Conservation (phyloP, 2,329 filamentous ascomycete genomes). For the Microascus cirrosus region DNA sequence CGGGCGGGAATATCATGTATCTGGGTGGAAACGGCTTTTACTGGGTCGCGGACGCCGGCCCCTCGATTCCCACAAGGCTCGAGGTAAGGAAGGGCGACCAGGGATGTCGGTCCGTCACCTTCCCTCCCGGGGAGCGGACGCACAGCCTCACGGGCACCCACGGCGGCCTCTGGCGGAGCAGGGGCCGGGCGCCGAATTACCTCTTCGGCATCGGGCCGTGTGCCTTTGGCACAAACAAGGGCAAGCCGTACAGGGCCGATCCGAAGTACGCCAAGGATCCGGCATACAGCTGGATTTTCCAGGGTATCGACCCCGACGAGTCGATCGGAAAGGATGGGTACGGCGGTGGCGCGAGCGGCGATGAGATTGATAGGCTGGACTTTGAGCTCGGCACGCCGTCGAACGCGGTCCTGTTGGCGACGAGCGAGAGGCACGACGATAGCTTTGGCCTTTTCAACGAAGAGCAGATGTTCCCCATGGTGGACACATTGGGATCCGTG, state of each 20-base stretch:
- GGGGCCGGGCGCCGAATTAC: constrained; percentile 16
- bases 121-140: constrained; percentile 17
- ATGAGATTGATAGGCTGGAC: constrained; percentile 23
- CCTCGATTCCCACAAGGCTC: constrained; percentile 15
- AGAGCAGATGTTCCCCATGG: constrained; percentile 13
- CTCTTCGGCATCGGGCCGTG: constrained; percentile 18
- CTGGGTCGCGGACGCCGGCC: constrained; percentile 14
- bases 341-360: constrained; percentile 19
- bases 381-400: constrained; percentile 16
- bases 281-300: constrained; percentile 10
- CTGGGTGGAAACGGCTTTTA: constrained; percentile 25
- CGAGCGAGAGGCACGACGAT: constrained; percentile 11
- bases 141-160: constrained; percentile 16
- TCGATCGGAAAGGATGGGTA: constrained; percentile 13
- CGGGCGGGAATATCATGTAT: constrained; percentile 23
- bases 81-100: constrained; percentile 21
- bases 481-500: constrained; percentile 11
- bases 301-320: constrained; percentile 9
- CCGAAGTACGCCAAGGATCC: constrained; percentile 4
- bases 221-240: constrained; percentile 17
- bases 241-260: constrained; percentile 11
- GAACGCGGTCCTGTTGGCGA: constrained; percentile 16
- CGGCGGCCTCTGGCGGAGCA: constrained; percentile 20
- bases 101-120: constrained; percentile 16
- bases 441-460: constrained; percentile 14